Conservation (phyloP, 2,329 filamentous ascomycete genomes). For the Canariomyces notabilis region DNA sequence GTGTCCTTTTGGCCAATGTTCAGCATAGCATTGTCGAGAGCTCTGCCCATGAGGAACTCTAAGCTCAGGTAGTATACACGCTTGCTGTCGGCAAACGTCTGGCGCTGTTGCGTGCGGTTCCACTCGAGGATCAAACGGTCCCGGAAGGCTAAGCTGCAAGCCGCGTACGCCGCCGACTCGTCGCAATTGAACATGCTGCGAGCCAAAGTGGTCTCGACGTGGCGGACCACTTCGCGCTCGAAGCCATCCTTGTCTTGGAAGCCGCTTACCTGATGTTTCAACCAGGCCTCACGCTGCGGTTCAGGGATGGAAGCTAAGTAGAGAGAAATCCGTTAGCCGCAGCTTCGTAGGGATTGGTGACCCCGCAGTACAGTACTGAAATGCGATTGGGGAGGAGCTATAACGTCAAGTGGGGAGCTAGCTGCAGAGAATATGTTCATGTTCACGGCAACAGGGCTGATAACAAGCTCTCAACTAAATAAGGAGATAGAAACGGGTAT, state of each 20-base stretch:
- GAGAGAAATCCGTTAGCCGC: conserved; percentile 6
- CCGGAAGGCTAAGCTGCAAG: conserved; percentile 85
- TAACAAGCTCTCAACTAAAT: too few relatives aligned
- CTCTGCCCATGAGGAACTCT: conserved; percentile 95
- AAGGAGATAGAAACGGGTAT: not conserved
- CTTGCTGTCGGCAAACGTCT: conserved; percentile 87
- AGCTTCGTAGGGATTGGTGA: not conserved
- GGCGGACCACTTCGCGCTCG: conserved; percentile 78
- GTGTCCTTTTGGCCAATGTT: conserved; percentile 85
- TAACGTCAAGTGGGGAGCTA: not conserved
- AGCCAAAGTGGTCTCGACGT: conserved; percentile 94
- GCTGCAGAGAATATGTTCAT: too few relatives aligned
- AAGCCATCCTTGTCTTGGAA: conserved; percentile 82
- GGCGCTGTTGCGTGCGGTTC: conserved; percentile 97
- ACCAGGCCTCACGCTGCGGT: conserved; percentile 77
- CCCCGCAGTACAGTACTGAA: too few relatives aligned
- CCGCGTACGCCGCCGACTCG: conserved; percentile 86
- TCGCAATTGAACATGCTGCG: conserved; percentile 98
- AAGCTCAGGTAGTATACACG: conserved; percentile 95
- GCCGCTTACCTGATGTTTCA: conserved; percentile 55
- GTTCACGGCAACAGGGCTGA: too few relatives aligned
- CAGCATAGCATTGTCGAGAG: conserved; percentile 97
- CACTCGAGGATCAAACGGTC: conserved; percentile 91
- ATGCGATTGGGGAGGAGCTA: conserved; percentile 10
- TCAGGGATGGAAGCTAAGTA: conserved; percentile 72